Base-by-base conservation (phyloP, 805 yeast genomes). In the Myxozyma melibiosi region DNA sequence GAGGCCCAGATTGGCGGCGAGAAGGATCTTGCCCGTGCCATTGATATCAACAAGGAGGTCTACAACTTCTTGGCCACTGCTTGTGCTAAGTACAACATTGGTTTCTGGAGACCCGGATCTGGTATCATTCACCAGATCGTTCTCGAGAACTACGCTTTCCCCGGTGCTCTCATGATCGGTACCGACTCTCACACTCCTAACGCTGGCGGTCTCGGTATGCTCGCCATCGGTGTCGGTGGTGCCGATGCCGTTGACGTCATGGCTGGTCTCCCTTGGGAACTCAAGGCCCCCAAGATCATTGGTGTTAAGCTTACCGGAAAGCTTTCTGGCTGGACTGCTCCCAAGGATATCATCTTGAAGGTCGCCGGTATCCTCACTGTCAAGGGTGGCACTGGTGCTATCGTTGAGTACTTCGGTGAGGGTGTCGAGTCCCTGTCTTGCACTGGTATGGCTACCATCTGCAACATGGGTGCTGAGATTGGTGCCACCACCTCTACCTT, bases 401-500 rank as follows among this genome's bases (percentile, higher is more conserved):
- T 94, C 69, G 91, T 94, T 51, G 99, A 94, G 78, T 94, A 94
- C 78, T 92, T 89, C 70, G 99, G 99, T 71, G 90, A 85, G 53
- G 99, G 99, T 77, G 96, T 90, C 44, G 78, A 85, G 61, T 78
- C 86, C 53, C 82, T 94, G 68, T 86, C 96, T 24, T 90, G 96
- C 78, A 94, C 99, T 34, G 99, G 99, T 78, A 94, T 94, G 99
- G 99, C 96, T 61, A 94, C 99, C 60, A 92, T 94, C 73, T 92
- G 98, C 82, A 94, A 94, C 76, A 94, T 94, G 99, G 99, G 99
- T 73, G 99, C 99, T 53, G 99, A 94, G 77, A 90, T 94, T 57
- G 99, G 99, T 75, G 99, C 99, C 42, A 94, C 99, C 37, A 94
- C 99, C 42, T 92, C 98, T 24, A 84, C 89, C 55, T 94, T 94